These are phyloP conservation scores for Dipteronia sinensis DNA, from an alignment of 345 rosid genomes.

Conservation along the genomic window DNA sequence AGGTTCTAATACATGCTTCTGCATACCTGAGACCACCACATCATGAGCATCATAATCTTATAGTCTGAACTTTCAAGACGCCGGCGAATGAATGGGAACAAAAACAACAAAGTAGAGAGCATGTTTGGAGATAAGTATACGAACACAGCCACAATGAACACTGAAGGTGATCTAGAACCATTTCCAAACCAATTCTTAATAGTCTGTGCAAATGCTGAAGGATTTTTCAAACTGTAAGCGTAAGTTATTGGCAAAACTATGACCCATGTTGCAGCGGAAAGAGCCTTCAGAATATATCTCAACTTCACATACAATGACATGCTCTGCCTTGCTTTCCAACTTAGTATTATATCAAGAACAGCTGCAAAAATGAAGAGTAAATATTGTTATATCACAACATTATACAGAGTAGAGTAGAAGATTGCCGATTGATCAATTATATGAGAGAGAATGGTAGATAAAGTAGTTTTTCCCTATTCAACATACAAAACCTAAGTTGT, in stretches of 20 bases:
- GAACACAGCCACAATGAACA: conserved; percentile 48
- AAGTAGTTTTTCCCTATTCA: background rate
- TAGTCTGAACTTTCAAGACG: conserved; percentile 49
- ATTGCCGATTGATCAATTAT: background rate
- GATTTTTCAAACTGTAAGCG: conserved; percentile 53
- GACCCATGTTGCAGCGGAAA: conserved; percentile 54
- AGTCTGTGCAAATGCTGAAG: conserved; percentile 49
- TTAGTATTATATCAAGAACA: conserved; percentile 51
- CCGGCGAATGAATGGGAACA: conserved; percentile 55
- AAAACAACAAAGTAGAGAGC: conserved; percentile 49
- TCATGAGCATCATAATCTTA: conserved; percentile 48
- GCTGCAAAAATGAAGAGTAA: conserved; percentile 37
- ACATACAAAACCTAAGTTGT: background rate
- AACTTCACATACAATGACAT: conserved; percentile 51
- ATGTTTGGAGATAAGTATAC: conserved; percentile 56
- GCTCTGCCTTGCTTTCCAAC: conserved; percentile 53
- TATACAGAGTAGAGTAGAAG: background rate
- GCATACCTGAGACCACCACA: conserved; percentile 76
- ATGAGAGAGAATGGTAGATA: background rate
- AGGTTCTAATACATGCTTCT: conserved; percentile 16
- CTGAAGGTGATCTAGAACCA: conserved; percentile 43
- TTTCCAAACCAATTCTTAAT: conserved; percentile 58
- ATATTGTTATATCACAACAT: background rate
- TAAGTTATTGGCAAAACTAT: conserved; percentile 53
- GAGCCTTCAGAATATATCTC: conserved; percentile 53